Base-by-base conservation (phyloP, 2,329 filamentous ascomycete species). In the Trichoderma simmonsii region DNA sequence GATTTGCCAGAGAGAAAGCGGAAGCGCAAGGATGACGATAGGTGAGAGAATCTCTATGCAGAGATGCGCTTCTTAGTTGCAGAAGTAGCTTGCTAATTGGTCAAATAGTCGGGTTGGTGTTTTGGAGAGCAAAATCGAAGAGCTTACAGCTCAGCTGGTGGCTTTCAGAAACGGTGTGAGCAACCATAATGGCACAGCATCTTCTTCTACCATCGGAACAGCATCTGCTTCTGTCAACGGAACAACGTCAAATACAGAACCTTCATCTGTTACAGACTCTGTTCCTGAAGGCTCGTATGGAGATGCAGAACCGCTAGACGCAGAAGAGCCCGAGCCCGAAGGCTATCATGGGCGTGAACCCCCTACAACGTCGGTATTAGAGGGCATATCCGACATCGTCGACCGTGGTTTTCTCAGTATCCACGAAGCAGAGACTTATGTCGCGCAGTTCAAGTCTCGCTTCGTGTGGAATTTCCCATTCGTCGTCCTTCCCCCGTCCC, bases 371-470 rank as follows among this genome's bases (percentile, higher is more conserved):
- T 71, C 71, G 6, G 61, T 66, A 8, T 11, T 71, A 32, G 61
- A 73, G 8, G 71, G 61, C 12, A 32, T 71, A 21, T 69, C 71
- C 18, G 71, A 73, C 56, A 71, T 73, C 28, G 32, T 73, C 39
- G 67, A 73, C 26, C 60, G 71, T 11, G 61, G 68, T 15, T 57
- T 73, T 60, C 43, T 73, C 39, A 62, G 60, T 21, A 6, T 62
- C 24, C 18, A 66, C 8, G 60, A 73, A 11, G 68, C 67, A 34
- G 60, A 73, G n/a, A 21, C 3, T 6, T 56, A 71, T 2, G 43
- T 73, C 14, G 28, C 62, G 2, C 39, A 32, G 26, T 73, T 73
- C 68, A 66, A 71, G n/a, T 28, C 68, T 6, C 18, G 70, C 12
- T 66, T 71, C 54, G 54, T 71, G 14, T 56, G 48, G 24, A 71